Conservation (phyloP, 208 protist species). For the Herpetomonas samuelpessoai region DNA sequence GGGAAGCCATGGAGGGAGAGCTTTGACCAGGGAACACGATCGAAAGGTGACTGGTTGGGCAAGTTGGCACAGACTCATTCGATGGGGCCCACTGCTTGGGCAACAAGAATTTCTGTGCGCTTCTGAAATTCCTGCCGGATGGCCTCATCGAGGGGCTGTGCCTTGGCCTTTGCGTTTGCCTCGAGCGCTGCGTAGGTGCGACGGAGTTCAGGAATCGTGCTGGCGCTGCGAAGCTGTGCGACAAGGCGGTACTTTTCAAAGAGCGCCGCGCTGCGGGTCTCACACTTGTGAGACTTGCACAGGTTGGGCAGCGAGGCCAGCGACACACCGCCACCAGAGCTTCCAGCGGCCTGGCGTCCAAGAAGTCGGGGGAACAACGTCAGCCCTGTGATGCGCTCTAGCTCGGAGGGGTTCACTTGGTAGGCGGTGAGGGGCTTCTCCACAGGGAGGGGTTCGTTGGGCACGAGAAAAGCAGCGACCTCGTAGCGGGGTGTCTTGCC, state of each 20-base stretch:
- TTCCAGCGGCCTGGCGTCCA: too few relatives aligned
- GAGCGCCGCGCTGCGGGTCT: constrained; percentile 29
- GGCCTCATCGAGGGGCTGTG: constrained; percentile 22
- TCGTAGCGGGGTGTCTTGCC: constrained; percentile 19
- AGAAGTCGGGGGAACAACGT: constrained; percentile 65
- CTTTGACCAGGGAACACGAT: too few relatives aligned
- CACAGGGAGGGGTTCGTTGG: constrained; percentile 64
- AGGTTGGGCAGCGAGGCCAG: constrained; percentile 36
- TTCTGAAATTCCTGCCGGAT: constrained; percentile 42
- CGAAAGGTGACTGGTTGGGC: too few relatives aligned
- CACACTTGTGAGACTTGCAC: constrained; percentile 49
- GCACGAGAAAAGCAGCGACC: constrained; percentile 71
- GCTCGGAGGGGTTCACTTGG: constrained; percentile 47
- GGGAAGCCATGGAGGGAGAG: too few relatives aligned
- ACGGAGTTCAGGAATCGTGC: constrained; percentile 50
- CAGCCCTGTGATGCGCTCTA: constrained; percentile 69
- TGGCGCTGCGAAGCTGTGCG: constrained; percentile 53
- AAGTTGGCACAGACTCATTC: too few relatives aligned
- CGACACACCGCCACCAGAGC: neutral
- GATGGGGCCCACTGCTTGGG: constrained; percentile 18
- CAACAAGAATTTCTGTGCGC: constrained; percentile 42
- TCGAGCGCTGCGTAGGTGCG: constrained; percentile 34
- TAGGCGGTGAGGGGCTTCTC: constrained; percentile 68
- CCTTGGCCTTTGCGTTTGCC: constrained; percentile 7
- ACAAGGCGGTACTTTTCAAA: constrained; percentile 57